phyloP scores from a whole-genome alignment of 164 flowering plant genomes.

The Houttuynia cordata region DNA sequence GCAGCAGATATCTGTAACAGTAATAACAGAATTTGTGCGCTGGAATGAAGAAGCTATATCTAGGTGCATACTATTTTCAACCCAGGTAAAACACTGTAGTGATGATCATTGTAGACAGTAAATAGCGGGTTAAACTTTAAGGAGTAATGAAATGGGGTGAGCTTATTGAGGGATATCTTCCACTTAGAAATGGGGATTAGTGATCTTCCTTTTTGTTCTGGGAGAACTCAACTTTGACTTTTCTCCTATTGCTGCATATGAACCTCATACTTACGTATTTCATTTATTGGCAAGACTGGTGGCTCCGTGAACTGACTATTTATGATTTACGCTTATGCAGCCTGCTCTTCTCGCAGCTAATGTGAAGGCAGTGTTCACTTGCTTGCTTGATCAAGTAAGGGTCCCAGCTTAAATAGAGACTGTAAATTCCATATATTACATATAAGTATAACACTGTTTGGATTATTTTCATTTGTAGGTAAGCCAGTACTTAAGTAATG shows the following conservation, averaged over 20 bases:
- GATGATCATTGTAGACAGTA: not conserved
- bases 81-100: constrained; percentile 44
- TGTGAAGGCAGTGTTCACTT: constrained; percentile 76
- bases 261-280: no score
- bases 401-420: not conserved
- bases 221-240: no score
- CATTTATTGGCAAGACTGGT: not conserved
- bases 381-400: constrained; percentile 90
- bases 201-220: no score
- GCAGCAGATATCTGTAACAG: constrained; percentile 93
- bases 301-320: not conserved
- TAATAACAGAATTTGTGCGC: constrained; percentile 96
- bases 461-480: constrained; percentile 36
- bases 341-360: constrained; percentile 80
- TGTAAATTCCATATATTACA: not conserved
- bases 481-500: constrained; percentile 79
- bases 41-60: constrained; percentile 99
- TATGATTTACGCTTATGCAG: constrained; percentile 25
- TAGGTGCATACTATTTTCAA: constrained; percentile 80
- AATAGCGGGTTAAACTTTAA: no score
- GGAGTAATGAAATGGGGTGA: no score
- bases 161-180: no score
- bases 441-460: no score
- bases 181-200: no score
- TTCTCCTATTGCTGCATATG: no score